These are phyloP conservation scores for Nemania bipapillata DNA, from an alignment of 2,329 filamentous ascomycete species.

Conservation along the genomic window DNA sequence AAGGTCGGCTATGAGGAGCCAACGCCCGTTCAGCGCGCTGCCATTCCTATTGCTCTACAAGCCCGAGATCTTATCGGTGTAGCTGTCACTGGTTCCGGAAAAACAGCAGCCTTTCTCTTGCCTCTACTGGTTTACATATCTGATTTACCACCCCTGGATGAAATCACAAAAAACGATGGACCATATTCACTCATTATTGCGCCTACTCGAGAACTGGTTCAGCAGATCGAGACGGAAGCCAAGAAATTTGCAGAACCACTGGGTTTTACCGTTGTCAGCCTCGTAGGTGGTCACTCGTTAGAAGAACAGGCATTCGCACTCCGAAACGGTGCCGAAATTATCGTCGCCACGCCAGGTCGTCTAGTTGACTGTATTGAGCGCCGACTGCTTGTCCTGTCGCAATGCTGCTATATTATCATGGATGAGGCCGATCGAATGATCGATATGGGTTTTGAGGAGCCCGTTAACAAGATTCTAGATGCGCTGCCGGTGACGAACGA, in stretches of 20 bases:
- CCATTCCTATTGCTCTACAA: conserved; percentile 93
- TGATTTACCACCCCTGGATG: conserved; percentile 83
- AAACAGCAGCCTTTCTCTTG: conserved; percentile 93
- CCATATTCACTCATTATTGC: conserved; percentile 97
- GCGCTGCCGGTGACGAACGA: conserved; percentile 92
- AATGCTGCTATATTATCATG: conserved; percentile 99
- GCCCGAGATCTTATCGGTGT: conserved; percentile 97
- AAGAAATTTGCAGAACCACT: conserved; percentile 90
- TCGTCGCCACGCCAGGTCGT: conserved; percentile 97
- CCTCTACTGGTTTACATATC: conserved; percentile 95
- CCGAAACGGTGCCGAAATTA: conserved; percentile 92
- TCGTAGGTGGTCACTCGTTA: conserved; percentile 95
- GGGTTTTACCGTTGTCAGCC: conserved; percentile 93
- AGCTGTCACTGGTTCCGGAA: conserved; percentile 96
- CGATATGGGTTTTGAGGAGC: conserved; percentile 96
- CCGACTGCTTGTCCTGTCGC: conserved; percentile 87
- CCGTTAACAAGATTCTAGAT: conserved; percentile 96
- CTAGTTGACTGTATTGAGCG: conserved; percentile 97
- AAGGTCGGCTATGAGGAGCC: conserved; percentile 91
- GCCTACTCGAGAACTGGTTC: conserved; percentile 94
- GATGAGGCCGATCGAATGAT: conserved; percentile 99
- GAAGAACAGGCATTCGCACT: conserved; percentile 93
- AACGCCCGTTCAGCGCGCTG: conserved; percentile 89
- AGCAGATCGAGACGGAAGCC: conserved; percentile 95
- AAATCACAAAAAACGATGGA: conserved; percentile 89